Percentiles rank a stretch among this genome's conserved stretches.
Conservation (phyloP, 148 eudicot species). For the Mesembryanthemum crystallinum region DNA sequence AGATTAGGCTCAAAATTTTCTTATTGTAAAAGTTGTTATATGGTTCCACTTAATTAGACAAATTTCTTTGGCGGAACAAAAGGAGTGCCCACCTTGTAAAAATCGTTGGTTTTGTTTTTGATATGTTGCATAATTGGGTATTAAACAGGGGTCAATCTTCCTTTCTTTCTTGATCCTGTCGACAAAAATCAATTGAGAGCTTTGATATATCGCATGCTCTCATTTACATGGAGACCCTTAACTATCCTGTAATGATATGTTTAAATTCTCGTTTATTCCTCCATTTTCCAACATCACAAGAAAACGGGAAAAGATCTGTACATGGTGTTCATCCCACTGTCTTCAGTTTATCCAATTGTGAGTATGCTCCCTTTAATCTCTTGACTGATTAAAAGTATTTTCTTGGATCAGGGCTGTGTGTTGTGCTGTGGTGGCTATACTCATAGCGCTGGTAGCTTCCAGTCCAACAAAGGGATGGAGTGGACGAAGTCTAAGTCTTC, state of each 20-base stretch:
- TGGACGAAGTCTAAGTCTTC: conserved; percentile 93
- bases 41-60: background rate
- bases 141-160: background rate
- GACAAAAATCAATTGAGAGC: background rate
- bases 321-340: background rate
- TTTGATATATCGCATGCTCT: background rate
- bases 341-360: background rate
- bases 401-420: conserved; percentile 64
- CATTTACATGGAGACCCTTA: background rate
- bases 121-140: background rate
- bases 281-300: background rate
- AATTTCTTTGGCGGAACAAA: background rate
- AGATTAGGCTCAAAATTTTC: background rate
- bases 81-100: background rate
- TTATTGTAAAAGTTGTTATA: background rate
- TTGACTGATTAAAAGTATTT: conserved; percentile 15
- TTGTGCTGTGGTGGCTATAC: conserved; percentile 70
- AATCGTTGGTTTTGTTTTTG: background rate
- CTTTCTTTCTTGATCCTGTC: background rate
- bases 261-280: background rate
- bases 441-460: conserved; percentile 84
- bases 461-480: conserved; percentile 99
- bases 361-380: background rate
- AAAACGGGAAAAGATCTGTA: background rate
- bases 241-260: background rate